Base-by-base conservation (phyloP, 495 filamentous ascomycete species). In the Neurospora sp. region DNA sequence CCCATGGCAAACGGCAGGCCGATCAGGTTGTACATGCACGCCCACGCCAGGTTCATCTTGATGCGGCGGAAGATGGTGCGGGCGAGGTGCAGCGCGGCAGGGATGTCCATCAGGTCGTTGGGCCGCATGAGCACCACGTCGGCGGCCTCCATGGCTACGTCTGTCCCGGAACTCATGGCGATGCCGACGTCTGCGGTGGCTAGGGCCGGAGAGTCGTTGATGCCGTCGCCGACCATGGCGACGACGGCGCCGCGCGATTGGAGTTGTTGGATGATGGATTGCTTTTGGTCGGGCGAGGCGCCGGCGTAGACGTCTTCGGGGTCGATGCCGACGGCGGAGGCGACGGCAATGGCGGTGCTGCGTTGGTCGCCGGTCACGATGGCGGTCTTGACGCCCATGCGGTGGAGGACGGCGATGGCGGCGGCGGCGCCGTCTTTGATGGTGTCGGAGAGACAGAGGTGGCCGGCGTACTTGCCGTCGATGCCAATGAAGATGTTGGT, bases 1-100 rank as follows among this genome's bases (percentile, higher is more conserved):
- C 96, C 96, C 96, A 98, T 98, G 11, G 96, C 96, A 76, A 99
- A 97, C 35, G 96, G 96, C 3, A 99, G 85, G 5, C 96, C 96
- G 76, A 98, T 85, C 70, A 93, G 71, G 82, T 99, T 99, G 86
- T 99, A 99, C 71, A 93, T 79, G 79, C 93, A 97, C 4, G 94
- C 94, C 93, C 95, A 97, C 2, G 89, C 80, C 3, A 99, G 87
- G 80, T 99, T 99, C 75, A 96, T 79, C 85, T 96, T 97, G 85
- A 99, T 99, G 76, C 96, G 90, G 37, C 82, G 85, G 86, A 99
- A 98, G 77, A 98, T 97, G 3, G 90, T 89, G 18, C 92, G 88
- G 7, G 93, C 91, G 9, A 99, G 91, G 75, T 92, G 87, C 18
- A 99, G 87, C 44, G 92, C 88, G 11, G 95, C 93, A 2, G 96